A percentile compares a stretch with the other conserved stretches of the same genome.
Conservation (phyloP, 225 moss, liverwort and hornwort species). For the Sphagnum contortum region DNA sequence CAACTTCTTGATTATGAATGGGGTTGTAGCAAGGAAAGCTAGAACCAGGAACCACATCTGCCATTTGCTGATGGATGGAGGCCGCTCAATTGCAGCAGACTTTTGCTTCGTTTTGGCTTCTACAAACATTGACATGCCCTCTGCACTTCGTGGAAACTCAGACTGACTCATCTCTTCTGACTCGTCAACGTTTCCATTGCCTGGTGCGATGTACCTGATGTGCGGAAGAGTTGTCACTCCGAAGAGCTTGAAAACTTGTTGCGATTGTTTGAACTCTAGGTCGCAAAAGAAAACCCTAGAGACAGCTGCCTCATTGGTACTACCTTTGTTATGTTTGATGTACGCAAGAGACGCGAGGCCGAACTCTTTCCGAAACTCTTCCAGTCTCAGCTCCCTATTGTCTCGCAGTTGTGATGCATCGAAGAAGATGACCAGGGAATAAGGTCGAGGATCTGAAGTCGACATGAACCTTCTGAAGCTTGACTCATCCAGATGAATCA, state of each 20-base stretch:
- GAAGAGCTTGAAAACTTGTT: slow-evolving; percentile 64
- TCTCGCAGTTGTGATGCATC: slow-evolving; percentile 71
- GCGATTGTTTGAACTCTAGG: slow-evolving; percentile 77
- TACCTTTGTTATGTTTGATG: slow-evolving; percentile 47
- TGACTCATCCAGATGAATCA: slow-evolving; percentile 75
- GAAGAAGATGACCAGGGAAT: slow-evolving; percentile 79
- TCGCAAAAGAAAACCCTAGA: slow-evolving; percentile 76
- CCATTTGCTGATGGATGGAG: slow-evolving; percentile 62
- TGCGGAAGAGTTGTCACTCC: slow-evolving; percentile 75
- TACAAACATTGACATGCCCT: slow-evolving; percentile 67
- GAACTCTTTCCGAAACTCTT: slow-evolving; percentile 66
- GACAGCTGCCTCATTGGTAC: slow-evolving; percentile 14
- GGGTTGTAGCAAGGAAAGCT: slow-evolving; percentile 49
- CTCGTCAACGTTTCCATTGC: slow-evolving; percentile 42
- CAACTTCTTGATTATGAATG: slow-evolving; percentile 66
- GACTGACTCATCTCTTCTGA: slow-evolving; percentile 63
- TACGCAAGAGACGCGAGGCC: slow-evolving; percentile 63
- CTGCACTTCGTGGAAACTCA: slow-evolving; percentile 63
- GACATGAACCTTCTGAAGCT: slow-evolving; percentile 63
- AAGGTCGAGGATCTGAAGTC: slow-evolving; percentile 51
- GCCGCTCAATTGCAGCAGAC: slow-evolving; percentile 73
- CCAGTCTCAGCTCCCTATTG: slow-evolving; percentile 76
- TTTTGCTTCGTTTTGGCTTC: slow-evolving; percentile 58
- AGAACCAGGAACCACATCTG: slow-evolving; percentile 51
- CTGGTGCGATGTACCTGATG: slow-evolving; percentile 54